Evolutionary conservation across 176 grass and related monocot species (phyloP), one percentile per base, ranked within the genome.

Genomic region (Musa troglodytarum): DNA sequence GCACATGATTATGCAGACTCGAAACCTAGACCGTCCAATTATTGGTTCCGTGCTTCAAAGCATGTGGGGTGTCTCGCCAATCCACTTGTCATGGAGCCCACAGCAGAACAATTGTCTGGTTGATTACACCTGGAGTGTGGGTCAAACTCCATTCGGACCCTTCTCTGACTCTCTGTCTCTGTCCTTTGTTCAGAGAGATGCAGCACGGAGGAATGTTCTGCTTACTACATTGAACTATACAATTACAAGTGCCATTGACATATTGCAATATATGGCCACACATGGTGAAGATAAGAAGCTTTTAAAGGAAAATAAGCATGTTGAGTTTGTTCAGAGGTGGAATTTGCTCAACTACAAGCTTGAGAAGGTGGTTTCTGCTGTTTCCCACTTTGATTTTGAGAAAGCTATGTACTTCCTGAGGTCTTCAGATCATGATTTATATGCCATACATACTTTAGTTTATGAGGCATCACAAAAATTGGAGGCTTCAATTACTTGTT

Each of bases 161-260:
- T 99, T 99, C 67, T 76, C 95, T 2, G 95, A 94, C 52, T 85
- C 95, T 81, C 77, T 84, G 75, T 85, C 95, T 7, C 82, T 99
- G 20, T 94, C 95, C 77, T 99, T 99, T 87, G 95, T 90, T 69
- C 95, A 99, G 80, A 91, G 82, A 82, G 90, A 99, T 74, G 95
- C 95, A 70, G 95, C 88, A 20, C 81, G 55, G 49, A 91, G 95
- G 79, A 99, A 99, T 74, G 82, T 99, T 84, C 86, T 99, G 77
- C 82, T 99, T 23, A 91, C 86, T 11, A 87, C 82, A 34, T 59
- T 99, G 78, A 99, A 99, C 80, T 94, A 81, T 81, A 91, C 95
- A 49, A 94, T 99, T 59, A 78, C 78, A 14, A 91, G 88, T 64
- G 77, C 82, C 50, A 81, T 89, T 81, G 65, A 87, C 68, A 53